Base-by-base conservation (phyloP, 805 yeast species). In the Wilhelminamyces savonicus region DNA sequence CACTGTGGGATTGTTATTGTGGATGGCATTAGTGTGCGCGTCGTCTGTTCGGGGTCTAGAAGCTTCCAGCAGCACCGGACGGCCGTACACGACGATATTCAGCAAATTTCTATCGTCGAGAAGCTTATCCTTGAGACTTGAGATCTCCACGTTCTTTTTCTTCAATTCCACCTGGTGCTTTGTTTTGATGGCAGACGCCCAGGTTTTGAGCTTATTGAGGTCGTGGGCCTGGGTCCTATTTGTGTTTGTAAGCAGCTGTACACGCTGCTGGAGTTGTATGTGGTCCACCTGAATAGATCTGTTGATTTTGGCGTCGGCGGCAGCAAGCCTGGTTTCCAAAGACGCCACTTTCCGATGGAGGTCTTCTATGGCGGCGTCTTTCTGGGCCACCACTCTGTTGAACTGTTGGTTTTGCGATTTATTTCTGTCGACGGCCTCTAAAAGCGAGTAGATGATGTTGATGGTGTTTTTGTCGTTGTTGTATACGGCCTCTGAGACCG, bases 381-480 rank as follows among this genome's bases (percentile, higher is more conserved):
- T 57, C 21, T 48, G 47, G 5, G 37, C 35, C 5, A 61, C 31
- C 2, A 53, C 37, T 21, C 47, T 48, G 32, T 56, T 59, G 16
- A 60, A 50, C 6, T 49, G 34, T 27, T 44, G 50, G 28, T 52
- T 56, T 30, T 58, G 67, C 10, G 32, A 40, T 16, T 62, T 46
- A 35, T 50, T 50, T 27, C 62, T 34, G 24, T 59, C 65, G n/a
- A 54, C 44, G 20, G 48, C 47, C 35, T 46, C 58, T 22, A 48
- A 32, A 19, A 51, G 49, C 9, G 62, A 52, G 37, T 62, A 59
- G 2, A 65, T 48, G 21, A 59, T 50, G 34, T 65, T 63, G 26
- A 65, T 57, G 19, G 46, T 36, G 32, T 56, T 54, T 30, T 56
- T 56, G 43, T 61, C 68, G 40, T 61, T 61, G 29, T 55, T 48